Evolutionary conservation across 1,139 yeast genomes (phyloP).

Genomic region (Nakaseomyces bracarensis): DNA sequence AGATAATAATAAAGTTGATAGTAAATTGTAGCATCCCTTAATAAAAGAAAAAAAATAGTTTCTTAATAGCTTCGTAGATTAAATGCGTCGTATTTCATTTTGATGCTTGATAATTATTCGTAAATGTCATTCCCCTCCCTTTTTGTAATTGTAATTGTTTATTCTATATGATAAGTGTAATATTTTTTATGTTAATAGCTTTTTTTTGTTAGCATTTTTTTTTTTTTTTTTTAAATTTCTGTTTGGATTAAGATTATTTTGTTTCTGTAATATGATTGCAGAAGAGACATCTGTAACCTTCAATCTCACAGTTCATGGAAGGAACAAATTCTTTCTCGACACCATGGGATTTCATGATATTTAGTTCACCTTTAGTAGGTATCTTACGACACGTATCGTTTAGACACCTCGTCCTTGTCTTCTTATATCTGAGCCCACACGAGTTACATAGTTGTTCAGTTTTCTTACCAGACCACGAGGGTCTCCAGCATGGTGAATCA

Average conservation of each 20-base stretch:
- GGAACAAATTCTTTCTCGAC: conserved; percentile 12
- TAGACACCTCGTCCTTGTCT: conserved; percentile 85
- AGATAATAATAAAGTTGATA: too few species aligned
- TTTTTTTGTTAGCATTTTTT: background rate
- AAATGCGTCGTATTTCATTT: too few species aligned
- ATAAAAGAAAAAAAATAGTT: too few species aligned
- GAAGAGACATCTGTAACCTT: conserved; percentile 28
- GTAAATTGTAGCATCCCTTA: too few species aligned
- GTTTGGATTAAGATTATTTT: too few species aligned
- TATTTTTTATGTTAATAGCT: background rate
- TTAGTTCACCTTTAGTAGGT: conserved; percentile 96
- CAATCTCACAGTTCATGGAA: conserved; percentile 13
- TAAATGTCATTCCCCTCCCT: background rate
- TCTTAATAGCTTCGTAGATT: too few species aligned
- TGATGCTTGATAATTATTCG: too few species aligned
- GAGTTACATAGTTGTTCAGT: conserved; percentile 94
- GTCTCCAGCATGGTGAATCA: conserved; percentile 98
- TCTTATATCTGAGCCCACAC: conserved; percentile 89
- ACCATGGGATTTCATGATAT: conserved; percentile 54
- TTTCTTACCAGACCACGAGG: conserved; percentile 75
- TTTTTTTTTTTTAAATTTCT: background rate
- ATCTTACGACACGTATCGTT: conserved; percentile 69
- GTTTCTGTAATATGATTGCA: conserved; percentile 27
- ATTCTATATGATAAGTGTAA: background rate
- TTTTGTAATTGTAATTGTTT: background rate